Evolutionary conservation across 2,329 filamentous ascomycete genomes (phyloP).

Genomic region (Chrysosporium queenslandicum): DNA sequence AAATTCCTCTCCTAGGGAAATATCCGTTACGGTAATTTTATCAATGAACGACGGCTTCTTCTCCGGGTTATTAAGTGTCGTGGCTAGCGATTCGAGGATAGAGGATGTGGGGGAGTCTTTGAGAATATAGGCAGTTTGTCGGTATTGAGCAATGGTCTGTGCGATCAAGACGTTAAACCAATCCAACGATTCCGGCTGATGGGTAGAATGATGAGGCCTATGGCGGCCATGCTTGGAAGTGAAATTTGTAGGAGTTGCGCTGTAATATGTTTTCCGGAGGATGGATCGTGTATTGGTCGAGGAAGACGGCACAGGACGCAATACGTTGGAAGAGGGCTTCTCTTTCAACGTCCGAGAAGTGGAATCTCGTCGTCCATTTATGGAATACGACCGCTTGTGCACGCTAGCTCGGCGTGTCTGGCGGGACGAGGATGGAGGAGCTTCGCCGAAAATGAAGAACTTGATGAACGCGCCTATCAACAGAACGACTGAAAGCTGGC

Average conservation of each 20-base stretch:
- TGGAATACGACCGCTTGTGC: conserved; percentile 64
- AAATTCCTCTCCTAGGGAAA: conserved; percentile 91
- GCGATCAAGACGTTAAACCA: conserved; percentile 98
- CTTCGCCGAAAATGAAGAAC: conserved; percentile 98
- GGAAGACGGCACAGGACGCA: conserved; percentile 61
- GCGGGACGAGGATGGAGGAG: conserved; percentile 70
- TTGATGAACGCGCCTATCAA: conserved; percentile 94
- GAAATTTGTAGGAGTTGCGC: conserved; percentile 41
- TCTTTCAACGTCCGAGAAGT: conserved; percentile 38
- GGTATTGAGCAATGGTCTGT: conserved; percentile 90
- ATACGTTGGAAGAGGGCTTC: conserved; percentile 53
- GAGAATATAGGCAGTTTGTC: conserved; percentile 83
- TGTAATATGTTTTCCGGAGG: conserved; percentile 94
- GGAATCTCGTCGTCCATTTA: conserved; percentile 35
- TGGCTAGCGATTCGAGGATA: conserved; percentile 74
- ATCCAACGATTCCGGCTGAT: conserved; percentile 91
- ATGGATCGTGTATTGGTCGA: conserved; percentile 76
- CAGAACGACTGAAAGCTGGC: conserved; percentile 84
- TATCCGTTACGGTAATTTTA: conserved; percentile 85
- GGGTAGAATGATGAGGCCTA: conserved; percentile 51
- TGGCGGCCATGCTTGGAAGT: conserved; percentile 34
- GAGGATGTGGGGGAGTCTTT: conserved; percentile 47
- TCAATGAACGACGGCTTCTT: conserved; percentile 88
- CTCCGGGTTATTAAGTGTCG: conserved; percentile 73
- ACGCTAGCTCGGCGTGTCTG: conserved; percentile 64